Evolutionary conservation across 129 eudicot species (phyloP).

Genomic region (Ambrosia trifida): DNA sequence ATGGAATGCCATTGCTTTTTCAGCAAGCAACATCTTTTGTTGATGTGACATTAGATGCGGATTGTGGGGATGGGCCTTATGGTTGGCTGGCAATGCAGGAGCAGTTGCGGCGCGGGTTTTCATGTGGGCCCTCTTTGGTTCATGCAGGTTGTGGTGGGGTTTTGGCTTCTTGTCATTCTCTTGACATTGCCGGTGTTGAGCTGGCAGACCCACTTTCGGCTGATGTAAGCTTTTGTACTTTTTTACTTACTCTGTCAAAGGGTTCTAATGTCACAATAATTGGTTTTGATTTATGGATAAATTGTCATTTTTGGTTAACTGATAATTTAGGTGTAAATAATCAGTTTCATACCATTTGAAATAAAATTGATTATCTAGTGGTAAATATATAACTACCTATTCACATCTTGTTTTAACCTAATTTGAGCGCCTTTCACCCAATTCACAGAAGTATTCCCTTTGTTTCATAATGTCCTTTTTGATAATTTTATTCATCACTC

Average conservation of each 20-base stretch:
- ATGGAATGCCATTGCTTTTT: constrained; percentile 80
- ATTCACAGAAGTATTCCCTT: not conserved
- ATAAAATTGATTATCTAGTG: not conserved
- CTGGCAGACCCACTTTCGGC: constrained; percentile 85
- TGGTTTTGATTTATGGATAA: not conserved
- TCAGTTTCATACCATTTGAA: not conserved
- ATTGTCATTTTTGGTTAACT: constrained; percentile 1
- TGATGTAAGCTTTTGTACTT: constrained; percentile 55
- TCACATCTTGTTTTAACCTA: not conserved
- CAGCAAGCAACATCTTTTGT: constrained; percentile 98
- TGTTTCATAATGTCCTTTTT: not conserved
- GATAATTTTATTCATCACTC: not conserved
- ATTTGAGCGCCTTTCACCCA: not conserved
- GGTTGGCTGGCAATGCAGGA: constrained; percentile 98
- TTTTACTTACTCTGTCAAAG: constrained; percentile 1
- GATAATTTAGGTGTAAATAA: constrained; percentile 4
- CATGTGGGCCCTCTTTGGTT: constrained; percentile 89
- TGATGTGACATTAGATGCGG: constrained; percentile 93
- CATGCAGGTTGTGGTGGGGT: constrained; percentile 99
- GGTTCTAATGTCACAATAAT: not conserved
- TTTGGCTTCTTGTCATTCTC: constrained; percentile 87
- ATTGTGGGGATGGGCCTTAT: constrained; percentile 89
- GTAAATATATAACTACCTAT: not conserved
- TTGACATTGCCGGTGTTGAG: constrained; percentile 91
- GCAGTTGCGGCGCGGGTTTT: constrained; percentile 95